Base-by-base conservation (phyloP, 75 land plant species). In the Cupressus sempervirens region DNA sequence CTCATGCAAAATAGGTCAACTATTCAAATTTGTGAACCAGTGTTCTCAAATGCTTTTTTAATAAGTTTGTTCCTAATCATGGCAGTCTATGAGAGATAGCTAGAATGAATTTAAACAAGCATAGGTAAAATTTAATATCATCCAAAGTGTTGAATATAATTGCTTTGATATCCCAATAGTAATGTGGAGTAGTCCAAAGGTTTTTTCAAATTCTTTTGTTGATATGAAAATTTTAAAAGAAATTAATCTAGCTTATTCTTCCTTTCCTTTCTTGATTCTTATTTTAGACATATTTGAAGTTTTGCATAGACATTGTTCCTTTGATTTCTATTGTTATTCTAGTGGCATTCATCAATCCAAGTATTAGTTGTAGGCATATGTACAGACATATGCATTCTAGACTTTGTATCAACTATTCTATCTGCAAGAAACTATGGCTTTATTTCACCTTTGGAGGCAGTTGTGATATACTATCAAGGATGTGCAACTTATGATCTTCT, bases 351-450 rank as follows among this genome's bases (percentile, higher is more conserved):
- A n/a, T n/a, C n/a, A n/a, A n/a, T n/a, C n/a, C n/a, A n/a, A 98
- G 50, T 95, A 46, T 79, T 97, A 83, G 99, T 93, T 50, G 89
- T 89, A 50, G 99, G 99, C 79, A 88, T 97, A 54, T 97, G 99
- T 87, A 97, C 98, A 16, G 99, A 97, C 81, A 90, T 97, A 4
- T 97, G 99, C 40, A 94, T 95, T 45, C 87, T 97, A 84, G 99
- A 97, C 82, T 97, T 97, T 83, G 98, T 93, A 13, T 85, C 88
- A 82, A 89, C 96, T 12, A 83, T 92, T 16, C 29, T 95, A 82
- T 95, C 99, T 5, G 99, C 98, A 62, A 93, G 90, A 73, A 97
- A 94, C 82, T 86, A 83, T 54, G 96, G 98, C 2, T 77, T 90
- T 12, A 40, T 95, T n/a, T 12, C 74, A 7, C 97, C 98, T 54